phyloP scores from a whole-genome alignment of 192 early-diverging fungal species.

The Rhizophlyctis rosea region DNA sequence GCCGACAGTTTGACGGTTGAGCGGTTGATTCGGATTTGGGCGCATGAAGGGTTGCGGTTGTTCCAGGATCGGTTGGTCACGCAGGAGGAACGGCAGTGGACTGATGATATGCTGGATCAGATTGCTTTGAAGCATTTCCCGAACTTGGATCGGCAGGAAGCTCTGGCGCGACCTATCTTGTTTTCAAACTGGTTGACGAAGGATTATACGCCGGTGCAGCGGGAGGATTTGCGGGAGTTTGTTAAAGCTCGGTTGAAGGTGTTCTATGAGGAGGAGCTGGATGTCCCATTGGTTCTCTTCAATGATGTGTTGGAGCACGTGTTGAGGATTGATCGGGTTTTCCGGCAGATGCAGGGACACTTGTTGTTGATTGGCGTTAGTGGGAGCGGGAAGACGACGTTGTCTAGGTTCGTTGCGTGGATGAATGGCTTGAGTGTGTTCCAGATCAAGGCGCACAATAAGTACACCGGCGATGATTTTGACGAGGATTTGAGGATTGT shows the following conservation, averaged over 20 bases:
- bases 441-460: constrained; percentile 98
- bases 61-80: constrained; percentile 98
- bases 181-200: constrained; percentile 98
- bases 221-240: constrained; percentile 88
- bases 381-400: constrained; percentile 96
- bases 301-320: constrained; percentile 98
- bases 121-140: constrained; percentile 89
- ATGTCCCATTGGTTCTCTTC: constrained; percentile 94
- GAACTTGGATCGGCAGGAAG: constrained; percentile 61
- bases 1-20: constrained; percentile 73
- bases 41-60: constrained; percentile 94
- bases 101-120: constrained; percentile 78
- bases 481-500: constrained; percentile 95
- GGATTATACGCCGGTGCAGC: constrained; percentile 84
- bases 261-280: constrained; percentile 99
- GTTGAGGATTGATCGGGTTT: constrained; percentile 95
- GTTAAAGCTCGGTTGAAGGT: constrained; percentile 90
- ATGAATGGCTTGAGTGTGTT: constrained; percentile 96
- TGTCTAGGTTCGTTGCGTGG: constrained; percentile 99
- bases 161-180: constrained; percentile 84
- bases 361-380: constrained; percentile 96
- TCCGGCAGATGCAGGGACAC: constrained; percentile 97
- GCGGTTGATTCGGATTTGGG: constrained; percentile 93
- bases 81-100: constrained; percentile 87
- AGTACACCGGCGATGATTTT: constrained; percentile 94